phyloP scores from a whole-genome alignment of 768 basidiomycete genomes.

The Naganishia kalamii region DNA sequence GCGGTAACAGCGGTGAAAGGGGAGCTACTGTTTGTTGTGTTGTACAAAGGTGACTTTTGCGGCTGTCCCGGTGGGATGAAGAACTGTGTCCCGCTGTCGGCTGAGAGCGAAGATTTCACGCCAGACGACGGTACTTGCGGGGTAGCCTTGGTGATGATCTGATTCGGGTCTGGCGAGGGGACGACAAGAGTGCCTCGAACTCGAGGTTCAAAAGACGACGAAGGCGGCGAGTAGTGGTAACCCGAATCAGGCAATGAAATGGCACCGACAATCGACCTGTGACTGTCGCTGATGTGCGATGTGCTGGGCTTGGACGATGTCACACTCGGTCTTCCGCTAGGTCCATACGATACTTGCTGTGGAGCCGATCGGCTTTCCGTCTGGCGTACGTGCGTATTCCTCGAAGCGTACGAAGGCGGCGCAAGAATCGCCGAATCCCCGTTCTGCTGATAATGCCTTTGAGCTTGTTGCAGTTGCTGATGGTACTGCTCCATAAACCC shows the following conservation, averaged over 20 bases:
- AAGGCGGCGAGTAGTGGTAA: background rate
- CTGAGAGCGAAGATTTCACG: background rate
- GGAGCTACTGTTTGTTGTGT: background rate
- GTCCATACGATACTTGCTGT: background rate
- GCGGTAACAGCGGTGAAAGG: background rate
- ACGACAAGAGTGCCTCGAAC: too few relatives aligned
- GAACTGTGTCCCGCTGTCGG: background rate
- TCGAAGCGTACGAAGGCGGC: background rate
- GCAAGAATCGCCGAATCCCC: conserved; percentile 1
- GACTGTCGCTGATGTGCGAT: conserved; percentile 9
- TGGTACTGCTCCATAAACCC: conserved; percentile 14
- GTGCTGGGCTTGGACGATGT: background rate
- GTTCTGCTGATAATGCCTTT: conserved; percentile 13
- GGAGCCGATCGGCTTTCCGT: background rate
- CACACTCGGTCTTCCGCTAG: background rate
- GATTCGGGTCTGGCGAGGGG: too few relatives aligned
- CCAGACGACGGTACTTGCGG: background rate
- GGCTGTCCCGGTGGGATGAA: background rate
- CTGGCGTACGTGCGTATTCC: background rate
- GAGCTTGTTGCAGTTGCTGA: conserved; percentile 16
- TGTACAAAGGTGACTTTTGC: background rate
- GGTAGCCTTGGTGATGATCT: background rate
- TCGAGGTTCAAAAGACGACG: background rate
- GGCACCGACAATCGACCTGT: conserved; percentile 1
- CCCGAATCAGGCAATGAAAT: conserved; percentile 1